These are phyloP conservation scores for Cyberlindnera petersonii DNA, from an alignment of 805 yeast species.

Conservation along the genomic window DNA sequence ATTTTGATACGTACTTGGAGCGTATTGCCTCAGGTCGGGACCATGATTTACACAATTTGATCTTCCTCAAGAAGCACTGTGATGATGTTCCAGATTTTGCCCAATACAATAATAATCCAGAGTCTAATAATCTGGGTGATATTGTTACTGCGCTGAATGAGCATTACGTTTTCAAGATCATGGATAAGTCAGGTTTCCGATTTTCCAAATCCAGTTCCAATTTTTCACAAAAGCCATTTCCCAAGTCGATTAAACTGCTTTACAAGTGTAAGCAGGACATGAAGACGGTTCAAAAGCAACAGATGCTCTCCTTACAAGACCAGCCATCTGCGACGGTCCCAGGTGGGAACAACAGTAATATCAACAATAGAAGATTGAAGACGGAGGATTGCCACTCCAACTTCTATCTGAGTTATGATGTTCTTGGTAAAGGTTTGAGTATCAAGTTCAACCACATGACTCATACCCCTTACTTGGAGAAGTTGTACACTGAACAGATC, in stretches of 20 bases:
- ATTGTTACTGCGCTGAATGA: constrained; percentile 16
- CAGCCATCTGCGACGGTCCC: constrained; percentile 8
- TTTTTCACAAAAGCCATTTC: constrained; percentile 20
- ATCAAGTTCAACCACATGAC: constrained; percentile 24
- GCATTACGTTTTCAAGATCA: constrained; percentile 17
- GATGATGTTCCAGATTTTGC: constrained; percentile 20
- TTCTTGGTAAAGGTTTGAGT: constrained; percentile 18
- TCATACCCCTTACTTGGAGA: constrained; percentile 23
- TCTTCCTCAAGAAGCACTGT: constrained; percentile 20
- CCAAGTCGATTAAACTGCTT: constrained; percentile 25
- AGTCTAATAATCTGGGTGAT: constrained; percentile 15
- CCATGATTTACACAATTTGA: constrained; percentile 20
- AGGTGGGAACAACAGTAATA: constrained; percentile 8
- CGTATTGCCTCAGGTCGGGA: constrained; percentile 17
- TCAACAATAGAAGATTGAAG: constrained; percentile 17
- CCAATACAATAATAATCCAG: constrained; percentile 1
- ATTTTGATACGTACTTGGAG: constrained; percentile 19
- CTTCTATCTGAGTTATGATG: constrained; percentile 25
- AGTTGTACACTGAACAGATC: constrained; percentile 17
- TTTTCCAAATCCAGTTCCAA: constrained; percentile 24
- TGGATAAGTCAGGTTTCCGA: constrained; percentile 24
- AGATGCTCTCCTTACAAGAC: not conserved
- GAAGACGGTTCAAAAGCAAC: constrained; percentile 22
- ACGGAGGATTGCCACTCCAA: constrained; percentile 26
- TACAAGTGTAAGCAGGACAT: constrained; percentile 27